These are phyloP conservation scores for Ormosia emarginata DNA, from an alignment of 306 rosid genomes.

Conservation along the genomic window DNA sequence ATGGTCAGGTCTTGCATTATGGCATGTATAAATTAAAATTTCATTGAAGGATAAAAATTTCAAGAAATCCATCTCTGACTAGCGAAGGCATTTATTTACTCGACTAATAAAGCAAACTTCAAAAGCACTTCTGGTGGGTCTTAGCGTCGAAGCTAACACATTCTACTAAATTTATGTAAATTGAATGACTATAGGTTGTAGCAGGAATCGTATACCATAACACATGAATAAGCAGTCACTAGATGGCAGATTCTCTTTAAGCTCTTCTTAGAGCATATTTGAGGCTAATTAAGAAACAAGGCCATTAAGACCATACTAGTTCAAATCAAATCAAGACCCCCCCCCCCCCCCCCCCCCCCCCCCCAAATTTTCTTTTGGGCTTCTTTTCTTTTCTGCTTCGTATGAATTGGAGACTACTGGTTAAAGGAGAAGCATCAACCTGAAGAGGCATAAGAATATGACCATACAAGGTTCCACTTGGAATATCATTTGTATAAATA, in stretches of 20 bases:
- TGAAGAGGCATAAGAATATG: slow-evolving; percentile 18
- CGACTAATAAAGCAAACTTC: not conserved
- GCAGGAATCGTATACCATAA: slow-evolving; percentile 23
- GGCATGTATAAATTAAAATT: not conserved
- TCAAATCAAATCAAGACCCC: not conserved
- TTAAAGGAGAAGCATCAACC: slow-evolving; percentile 7
- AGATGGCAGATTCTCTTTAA: too few relatives aligned
- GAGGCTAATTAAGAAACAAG: slow-evolving; percentile 11
- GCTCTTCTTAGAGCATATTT: not conserved
- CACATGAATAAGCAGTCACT: not conserved
- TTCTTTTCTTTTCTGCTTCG: not conserved
- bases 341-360: not conserved
- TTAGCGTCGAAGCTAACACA: not conserved
- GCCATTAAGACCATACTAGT: not conserved
- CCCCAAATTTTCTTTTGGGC: not conserved
- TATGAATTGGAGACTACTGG: not conserved
- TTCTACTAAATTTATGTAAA: not conserved
- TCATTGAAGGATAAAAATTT: not conserved
- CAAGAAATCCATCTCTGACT: slow-evolving; percentile 7
- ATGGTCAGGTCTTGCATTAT: not conserved
- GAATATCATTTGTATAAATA: slow-evolving; percentile 21
- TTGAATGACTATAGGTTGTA: not conserved
- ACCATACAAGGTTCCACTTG: slow-evolving; percentile 10
- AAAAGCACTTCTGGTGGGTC: not conserved
- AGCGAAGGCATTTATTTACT: not conserved